Evolutionary conservation across 163 green algal species (phyloP), one percentile per base, ranked within the genome.

Genomic region (Volvox carteri): DNA sequence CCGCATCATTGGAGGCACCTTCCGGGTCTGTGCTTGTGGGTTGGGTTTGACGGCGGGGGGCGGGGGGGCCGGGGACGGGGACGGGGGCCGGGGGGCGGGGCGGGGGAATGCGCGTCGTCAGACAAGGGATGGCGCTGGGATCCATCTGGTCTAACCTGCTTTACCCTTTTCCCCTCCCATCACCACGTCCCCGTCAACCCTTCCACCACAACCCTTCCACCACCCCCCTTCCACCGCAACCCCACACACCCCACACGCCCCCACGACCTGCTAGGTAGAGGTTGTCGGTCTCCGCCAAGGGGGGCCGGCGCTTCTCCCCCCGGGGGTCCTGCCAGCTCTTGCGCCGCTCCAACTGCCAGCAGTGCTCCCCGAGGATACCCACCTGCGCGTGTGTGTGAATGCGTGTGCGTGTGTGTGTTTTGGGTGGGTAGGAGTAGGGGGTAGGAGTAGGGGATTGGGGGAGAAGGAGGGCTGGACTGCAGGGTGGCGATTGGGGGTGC

Each of bases 311-410:
- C 8, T 89, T 42, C 21, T 88, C 68, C 8, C 91, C 94, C 1
- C 90, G 73, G 11, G 92, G 85, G 89, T 96, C 94, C 65, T 74
- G 87, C 93, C 94, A 95, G 0, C 90, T 96, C 75, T 72, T 87
- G 9, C 86, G 81, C 50, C 91, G 62, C 19, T 96, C 90, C 37
- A 96, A 70, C 35, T 92, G 79, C 94, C 94, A 96, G 46, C 48
- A 70, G 83, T 96, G 93, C 74, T 94, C 90, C 0, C 94, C 94
- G 84, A 96, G 90, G 50, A 92, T 16, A 18, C 94, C 95, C 35
- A 96, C 44, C 78, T 86, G 56, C n/a, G 67, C 48, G 67, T 48
- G 30, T 50, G 21, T 44, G 65, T 75, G 65, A 23, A 23, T 75
- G 65, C 16, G 65, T 48, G 8, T 44, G 65, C 44, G 65, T 21